A percentile compares a stretch with the other conserved stretches of the same genome.
phyloP scores from a whole-genome alignment of 163 green algal species.

The Scenedesmus sp. region DNA sequence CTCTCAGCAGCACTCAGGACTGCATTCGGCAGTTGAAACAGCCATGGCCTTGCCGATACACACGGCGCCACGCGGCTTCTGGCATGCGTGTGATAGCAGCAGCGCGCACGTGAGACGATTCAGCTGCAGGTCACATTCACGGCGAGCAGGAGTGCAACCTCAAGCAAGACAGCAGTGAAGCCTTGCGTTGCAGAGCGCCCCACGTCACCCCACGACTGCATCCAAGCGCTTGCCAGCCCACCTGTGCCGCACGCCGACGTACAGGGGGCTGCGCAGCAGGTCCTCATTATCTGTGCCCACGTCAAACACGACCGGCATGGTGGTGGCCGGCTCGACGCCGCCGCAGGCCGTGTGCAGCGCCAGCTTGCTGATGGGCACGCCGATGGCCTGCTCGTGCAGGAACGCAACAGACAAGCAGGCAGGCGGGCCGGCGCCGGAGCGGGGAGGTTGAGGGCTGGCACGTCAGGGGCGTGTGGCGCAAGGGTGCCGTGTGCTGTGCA shows the following conservation, averaged over 20 bases:
- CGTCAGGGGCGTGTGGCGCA: too few relatives aligned
- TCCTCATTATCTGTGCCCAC: constrained; percentile 87
- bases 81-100: not conserved
- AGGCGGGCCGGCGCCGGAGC: too few relatives aligned
- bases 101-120: too few relatives aligned
- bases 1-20: not conserved
- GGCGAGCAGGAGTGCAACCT: too few relatives aligned
- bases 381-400: constrained; percentile 72
- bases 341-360: constrained; percentile 87
- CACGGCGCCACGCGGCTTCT: not conserved
- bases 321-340: constrained; percentile 83
- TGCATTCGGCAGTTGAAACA: not conserved
- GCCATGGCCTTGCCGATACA: not conserved
- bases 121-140: too few relatives aligned
- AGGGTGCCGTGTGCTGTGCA: too few relatives aligned
- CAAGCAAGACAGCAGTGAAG: too few relatives aligned
- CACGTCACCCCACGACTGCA: not conserved
- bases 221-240: constrained; percentile 22
- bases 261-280: constrained; percentile 85
- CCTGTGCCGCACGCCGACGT: constrained; percentile 84
- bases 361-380: constrained; percentile 83
- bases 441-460: too few relatives aligned
- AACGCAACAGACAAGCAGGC: not conserved
- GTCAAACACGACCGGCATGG: constrained; percentile 84
- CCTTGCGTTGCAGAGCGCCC: too few relatives aligned